phyloP scores from a whole-genome alignment of 768 basidiomycete species.

The Lentinus tigrinus region DNA sequence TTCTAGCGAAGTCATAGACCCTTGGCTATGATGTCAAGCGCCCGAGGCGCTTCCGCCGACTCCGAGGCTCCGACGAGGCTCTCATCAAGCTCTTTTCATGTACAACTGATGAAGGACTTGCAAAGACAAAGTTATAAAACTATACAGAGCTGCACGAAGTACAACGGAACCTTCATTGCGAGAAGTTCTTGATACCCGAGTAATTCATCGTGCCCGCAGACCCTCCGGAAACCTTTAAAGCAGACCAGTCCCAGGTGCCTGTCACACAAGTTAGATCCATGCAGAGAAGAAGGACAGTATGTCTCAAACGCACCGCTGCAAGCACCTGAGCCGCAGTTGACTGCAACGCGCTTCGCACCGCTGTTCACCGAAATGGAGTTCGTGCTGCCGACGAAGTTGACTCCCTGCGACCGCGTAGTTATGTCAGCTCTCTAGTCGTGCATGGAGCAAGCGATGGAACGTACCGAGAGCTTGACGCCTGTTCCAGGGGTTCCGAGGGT shows the following conservation, averaged over 20 bases:
- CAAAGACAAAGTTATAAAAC: too few species aligned
- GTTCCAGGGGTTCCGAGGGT: conserved; percentile 53
- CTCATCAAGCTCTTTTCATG: too few species aligned
- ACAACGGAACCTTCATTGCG: conserved; percentile 7
- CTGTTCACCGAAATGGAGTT: conserved; percentile 44
- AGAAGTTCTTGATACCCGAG: conserved; percentile 24
- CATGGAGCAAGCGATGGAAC: conserved; percentile 14
- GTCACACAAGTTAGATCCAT: not conserved
- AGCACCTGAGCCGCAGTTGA: conserved; percentile 53
- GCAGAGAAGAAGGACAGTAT: not conserved
- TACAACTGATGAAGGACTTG: too few species aligned
- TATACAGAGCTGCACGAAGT: too few species aligned
- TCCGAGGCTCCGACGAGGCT: not conserved
- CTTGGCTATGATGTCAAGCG: not conserved
- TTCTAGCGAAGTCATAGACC: too few species aligned
- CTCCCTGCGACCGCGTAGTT: conserved; percentile 32
- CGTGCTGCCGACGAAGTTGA: conserved; percentile 45
- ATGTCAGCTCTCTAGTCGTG: not conserved
- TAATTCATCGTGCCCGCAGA: conserved; percentile 33
- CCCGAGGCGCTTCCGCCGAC: not conserved
- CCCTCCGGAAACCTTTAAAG: conserved; percentile 45
- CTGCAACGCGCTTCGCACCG: conserved; percentile 45
- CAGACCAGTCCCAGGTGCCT: conserved; percentile 50
- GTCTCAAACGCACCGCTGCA: conserved; percentile 36
- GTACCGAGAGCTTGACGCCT: conserved; percentile 55